Evolutionary conservation across 2,329 filamentous ascomycete genomes (phyloP).

Genomic region (Fusarium gaditjirri): DNA sequence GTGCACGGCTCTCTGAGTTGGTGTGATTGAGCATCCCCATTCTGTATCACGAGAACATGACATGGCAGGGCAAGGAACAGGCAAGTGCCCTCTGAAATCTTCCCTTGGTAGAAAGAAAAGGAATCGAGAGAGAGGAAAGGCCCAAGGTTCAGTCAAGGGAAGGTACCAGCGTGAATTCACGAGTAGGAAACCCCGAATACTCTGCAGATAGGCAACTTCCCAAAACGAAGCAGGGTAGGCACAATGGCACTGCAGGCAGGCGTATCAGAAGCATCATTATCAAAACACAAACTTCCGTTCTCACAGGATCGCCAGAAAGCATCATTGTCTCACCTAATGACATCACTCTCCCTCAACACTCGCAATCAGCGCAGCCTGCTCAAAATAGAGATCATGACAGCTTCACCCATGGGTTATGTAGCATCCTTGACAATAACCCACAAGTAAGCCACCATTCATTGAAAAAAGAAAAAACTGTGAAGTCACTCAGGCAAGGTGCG

Average conservation of each 20-base stretch:
- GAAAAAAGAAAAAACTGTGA: neutral
- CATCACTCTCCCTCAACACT: neutral
- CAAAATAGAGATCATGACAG: constrained; percentile 9
- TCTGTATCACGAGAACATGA: constrained; percentile 20
- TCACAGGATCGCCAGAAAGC: neutral
- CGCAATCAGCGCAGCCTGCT: neutral
- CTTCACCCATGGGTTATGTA: neutral
- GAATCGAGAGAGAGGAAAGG: neutral
- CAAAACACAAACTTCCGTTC: constrained; percentile 1
- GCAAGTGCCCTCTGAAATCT: neutral
- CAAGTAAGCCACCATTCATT: constrained; percentile 8
- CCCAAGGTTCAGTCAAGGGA: neutral
- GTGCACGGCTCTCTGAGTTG: constrained; percentile 11
- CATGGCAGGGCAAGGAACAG: neutral
- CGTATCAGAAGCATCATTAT: neutral
- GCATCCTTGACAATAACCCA: neutral
- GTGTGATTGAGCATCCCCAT: constrained; percentile 2
- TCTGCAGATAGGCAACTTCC: neutral
- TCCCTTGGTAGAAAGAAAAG: neutral
- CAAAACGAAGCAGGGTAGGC: neutral
- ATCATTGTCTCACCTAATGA: neutral
- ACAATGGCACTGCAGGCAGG: neutral
- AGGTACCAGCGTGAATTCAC: neutral
- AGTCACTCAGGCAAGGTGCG: neutral
- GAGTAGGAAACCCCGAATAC: constrained; percentile 8